phyloP scores from a whole-genome alignment of 2,329 filamentous ascomycete species.

The Pestalotiopsis sp. region DNA sequence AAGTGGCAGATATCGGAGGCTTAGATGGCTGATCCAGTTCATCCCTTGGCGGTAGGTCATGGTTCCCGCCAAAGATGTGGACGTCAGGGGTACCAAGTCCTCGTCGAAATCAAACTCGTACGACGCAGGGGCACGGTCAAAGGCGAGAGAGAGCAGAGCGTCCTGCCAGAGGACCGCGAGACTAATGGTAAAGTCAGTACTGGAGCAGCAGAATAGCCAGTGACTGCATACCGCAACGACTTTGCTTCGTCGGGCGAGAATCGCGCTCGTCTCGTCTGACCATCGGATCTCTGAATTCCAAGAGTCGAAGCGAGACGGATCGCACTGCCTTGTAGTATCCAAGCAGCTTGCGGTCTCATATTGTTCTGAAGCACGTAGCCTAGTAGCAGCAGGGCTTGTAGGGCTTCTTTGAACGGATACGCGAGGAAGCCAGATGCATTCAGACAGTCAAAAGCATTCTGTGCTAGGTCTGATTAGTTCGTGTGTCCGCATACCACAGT shows the following conservation, averaged over 20 bases:
- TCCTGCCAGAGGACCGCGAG: background rate
- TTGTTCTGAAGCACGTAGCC: background rate
- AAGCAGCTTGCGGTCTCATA: background rate
- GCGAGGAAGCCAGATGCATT: background rate
- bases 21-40: background rate
- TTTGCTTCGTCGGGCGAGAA: background rate
- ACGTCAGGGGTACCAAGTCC: background rate
- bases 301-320: background rate
- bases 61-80: background rate
- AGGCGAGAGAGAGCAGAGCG: background rate
- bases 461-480: background rate
- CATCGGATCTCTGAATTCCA: background rate
- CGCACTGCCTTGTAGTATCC: background rate
- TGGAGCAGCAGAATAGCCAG: too few relatives aligned
- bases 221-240: background rate
- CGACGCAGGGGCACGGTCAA: background rate
- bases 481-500: accelerated
- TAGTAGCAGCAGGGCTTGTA: background rate
- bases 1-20: background rate
- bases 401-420: background rate
- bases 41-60: background rate
- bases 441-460: background rate
- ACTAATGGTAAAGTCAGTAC: background rate
- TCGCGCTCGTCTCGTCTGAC: background rate
- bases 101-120: background rate